Conservation (phyloP, 768 basidiomycete species). For the Grammothele lineata region DNA sequence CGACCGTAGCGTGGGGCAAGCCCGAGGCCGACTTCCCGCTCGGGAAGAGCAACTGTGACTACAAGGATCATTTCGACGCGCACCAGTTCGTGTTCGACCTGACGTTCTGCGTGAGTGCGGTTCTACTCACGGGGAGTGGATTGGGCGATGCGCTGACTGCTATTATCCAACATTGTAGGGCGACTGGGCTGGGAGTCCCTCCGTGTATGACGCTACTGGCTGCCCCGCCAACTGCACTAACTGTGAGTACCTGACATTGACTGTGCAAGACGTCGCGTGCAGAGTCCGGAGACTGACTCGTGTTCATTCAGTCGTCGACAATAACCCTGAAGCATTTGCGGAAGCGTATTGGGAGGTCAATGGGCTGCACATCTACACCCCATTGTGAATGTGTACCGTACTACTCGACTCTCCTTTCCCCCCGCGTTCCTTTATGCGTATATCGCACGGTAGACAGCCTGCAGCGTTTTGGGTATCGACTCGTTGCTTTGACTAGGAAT, state of each 20-base stretch:
- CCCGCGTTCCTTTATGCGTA: too few relatives aligned
- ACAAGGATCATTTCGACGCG: constrained; percentile 45
- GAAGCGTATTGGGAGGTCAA: constrained; percentile 72
- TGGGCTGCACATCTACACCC: constrained; percentile 51
- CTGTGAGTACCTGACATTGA: too few relatives aligned
- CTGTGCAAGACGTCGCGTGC: background rate
- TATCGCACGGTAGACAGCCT: too few relatives aligned
- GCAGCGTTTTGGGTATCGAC: too few relatives aligned
- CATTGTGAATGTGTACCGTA: too few relatives aligned
- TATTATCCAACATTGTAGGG: constrained; percentile 33
- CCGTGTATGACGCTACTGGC: constrained; percentile 34
- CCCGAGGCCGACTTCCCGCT: constrained; percentile 49
- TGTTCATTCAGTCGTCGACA: constrained; percentile 44
- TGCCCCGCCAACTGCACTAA: constrained; percentile 41
- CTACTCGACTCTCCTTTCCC: too few relatives aligned
- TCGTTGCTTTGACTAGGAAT: too few relatives aligned
- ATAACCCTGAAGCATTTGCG: constrained; percentile 51
- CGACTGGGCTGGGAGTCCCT: constrained; percentile 53
- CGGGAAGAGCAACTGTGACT: constrained; percentile 45
- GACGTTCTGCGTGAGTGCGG: constrained; percentile 52
- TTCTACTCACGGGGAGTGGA: background rate
- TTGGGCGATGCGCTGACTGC: background rate
- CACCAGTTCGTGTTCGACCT: constrained; percentile 55
- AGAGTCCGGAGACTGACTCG: background rate
- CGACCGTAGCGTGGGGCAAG: constrained; percentile 34